Base-by-base conservation (phyloP, 1,139 yeast genomes). In the Lodderomyces jiufengensis region DNA sequence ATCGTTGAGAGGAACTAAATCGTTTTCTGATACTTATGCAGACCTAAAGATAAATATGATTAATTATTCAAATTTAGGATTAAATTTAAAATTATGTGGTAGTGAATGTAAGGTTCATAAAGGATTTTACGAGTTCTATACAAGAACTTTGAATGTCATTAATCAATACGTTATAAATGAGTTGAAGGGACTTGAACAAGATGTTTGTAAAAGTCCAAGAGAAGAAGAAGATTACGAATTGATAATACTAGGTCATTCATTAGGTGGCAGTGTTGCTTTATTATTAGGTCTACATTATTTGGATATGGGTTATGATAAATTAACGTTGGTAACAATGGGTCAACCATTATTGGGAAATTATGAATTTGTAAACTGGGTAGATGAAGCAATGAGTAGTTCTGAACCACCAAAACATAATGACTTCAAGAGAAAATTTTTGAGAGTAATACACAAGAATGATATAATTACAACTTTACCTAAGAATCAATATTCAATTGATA, bases 311-410 rank as follows among this genome's bases (percentile, higher is more conserved):
- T 59, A 50, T 36, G 55, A 57, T 6, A 53, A 58, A 20, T 27
- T 70, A 21, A 50, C 60, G 0, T 48, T 73, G 30, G 59, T 73
- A 30, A 68, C 76, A 0, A 66, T 73, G 73, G 79, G 79, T 0
- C 78, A 70, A 45, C 79, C 79, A 0, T 55, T 70, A 38, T 46
- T 71, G 7, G 80, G 80, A 0, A 73, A 74, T 44, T 40, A 47
- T 6, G 49, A 49, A 6, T 72, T 74, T 42, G 60, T 61, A 1
- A 38, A 46, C 4, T 72, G 73, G 68, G 61, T 59, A 1, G 71
- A 72, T 40, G 23, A 39, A 1, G 58, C 51, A 1, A 41, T 64
- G 52, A 68, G 67, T 2, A 66, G 72, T 41, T 18, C 32, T 2
- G 15, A 36, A 11, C 45, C 52, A 0, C 44, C 60, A 1, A 29